These are phyloP conservation scores for Capronia americana DNA, from an alignment of 2,329 filamentous ascomycete species.

Conservation along the genomic window DNA sequence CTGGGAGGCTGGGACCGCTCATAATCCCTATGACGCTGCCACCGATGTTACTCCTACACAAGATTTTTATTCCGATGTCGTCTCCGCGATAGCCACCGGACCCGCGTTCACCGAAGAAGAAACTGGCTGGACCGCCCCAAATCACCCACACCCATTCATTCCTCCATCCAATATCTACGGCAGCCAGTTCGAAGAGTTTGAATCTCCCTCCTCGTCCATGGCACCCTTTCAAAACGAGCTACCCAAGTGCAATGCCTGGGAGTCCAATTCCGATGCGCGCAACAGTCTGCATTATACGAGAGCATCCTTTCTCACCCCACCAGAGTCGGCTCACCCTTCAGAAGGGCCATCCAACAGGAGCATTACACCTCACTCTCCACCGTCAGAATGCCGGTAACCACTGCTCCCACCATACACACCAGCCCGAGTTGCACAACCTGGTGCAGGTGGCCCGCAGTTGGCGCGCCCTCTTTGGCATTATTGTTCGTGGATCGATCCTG, in stretches of 20 bases:
- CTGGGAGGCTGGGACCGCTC: neutral
- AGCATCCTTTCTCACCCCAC: neutral
- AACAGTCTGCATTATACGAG: neutral
- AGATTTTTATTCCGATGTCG: neutral
- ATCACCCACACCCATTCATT: neutral
- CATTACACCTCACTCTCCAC: neutral
- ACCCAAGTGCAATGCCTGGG: neutral
- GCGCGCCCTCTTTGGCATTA: neutral
- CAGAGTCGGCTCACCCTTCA: neutral
- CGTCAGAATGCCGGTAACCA: neutral
- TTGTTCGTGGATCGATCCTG: neutral
- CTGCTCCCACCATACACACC: neutral
- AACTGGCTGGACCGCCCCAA: neutral
- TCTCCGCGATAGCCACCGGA: neutral
- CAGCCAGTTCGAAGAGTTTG: neutral
- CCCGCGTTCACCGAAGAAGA: neutral
- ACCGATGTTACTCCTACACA: neutral
- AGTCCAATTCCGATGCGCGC: neutral
- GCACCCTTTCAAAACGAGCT: neutral
- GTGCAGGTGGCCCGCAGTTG: neutral
- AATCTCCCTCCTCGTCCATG: neutral
- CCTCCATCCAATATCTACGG: neutral
- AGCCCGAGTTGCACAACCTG: neutral
- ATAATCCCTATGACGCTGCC: neutral
- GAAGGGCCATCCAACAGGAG: neutral